Conservation (phyloP, 192 early-diverging fungal genomes). For the Umbelopsis sp. region DNA sequence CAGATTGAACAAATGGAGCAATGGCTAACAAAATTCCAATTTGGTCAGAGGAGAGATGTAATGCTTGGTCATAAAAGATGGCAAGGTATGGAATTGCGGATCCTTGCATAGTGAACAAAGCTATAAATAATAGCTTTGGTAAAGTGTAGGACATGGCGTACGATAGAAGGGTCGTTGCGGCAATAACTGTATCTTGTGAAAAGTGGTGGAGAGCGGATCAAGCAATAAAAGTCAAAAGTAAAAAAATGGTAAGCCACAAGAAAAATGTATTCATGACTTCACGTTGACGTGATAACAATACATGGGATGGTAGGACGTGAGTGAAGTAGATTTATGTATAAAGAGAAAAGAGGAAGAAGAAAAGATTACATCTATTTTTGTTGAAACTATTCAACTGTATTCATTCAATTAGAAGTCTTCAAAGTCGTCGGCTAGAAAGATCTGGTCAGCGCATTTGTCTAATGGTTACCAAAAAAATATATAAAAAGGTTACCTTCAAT, state of each 20-base stretch:
- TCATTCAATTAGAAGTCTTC: background rate
- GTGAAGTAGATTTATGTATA: background rate
- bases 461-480: no score
- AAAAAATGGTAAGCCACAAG: background rate
- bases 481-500: slow-evolving; percentile 45
- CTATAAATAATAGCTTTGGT: slow-evolving; percentile 31
- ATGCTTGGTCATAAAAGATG: slow-evolving; percentile 26
- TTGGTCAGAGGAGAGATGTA: slow-evolving; percentile 25
- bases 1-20: slow-evolving; percentile 37
- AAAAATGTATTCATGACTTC: background rate
- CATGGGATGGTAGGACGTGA: background rate
- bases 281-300: background rate
- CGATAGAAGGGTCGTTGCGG: background rate
- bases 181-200: background rate
- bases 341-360: background rate
- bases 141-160: background rate
- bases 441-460: background rate
- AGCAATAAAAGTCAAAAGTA: background rate
- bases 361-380: background rate
- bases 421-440: slow-evolving; percentile 13
- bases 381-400: background rate
- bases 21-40: slow-evolving; percentile 37
- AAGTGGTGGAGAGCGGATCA: background rate
- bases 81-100: slow-evolving; percentile 29
- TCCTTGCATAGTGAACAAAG: slow-evolving; percentile 25